A percentile compares a stretch with the other conserved stretches of the same genome.
These are phyloP conservation scores for Knoxia roxburghii DNA, from an alignment of 257 asterid genomes.

Conservation along the genomic window DNA sequence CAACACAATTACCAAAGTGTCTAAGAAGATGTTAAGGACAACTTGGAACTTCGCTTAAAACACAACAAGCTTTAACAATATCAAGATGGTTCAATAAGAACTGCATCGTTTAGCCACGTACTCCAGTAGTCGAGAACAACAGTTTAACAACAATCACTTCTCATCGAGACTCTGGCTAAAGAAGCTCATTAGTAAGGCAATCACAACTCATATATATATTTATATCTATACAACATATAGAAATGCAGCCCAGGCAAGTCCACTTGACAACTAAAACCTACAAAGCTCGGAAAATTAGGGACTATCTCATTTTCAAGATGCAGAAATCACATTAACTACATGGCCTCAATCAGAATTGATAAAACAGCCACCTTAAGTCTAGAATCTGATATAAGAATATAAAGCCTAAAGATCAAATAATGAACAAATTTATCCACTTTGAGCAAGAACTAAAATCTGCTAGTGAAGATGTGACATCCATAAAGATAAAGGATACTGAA, in stretches of 20 bases:
- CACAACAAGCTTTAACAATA: not conserved
- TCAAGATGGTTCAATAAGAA: not conserved
- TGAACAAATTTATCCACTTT: not conserved
- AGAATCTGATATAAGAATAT: not conserved
- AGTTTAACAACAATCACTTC: not conserved
- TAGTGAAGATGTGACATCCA: not conserved
- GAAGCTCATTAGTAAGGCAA: not conserved
- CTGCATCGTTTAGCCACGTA: not conserved
- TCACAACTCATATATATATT: too few relatives aligned
- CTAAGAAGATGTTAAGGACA: conserved; percentile 40
- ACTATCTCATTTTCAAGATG: not conserved
- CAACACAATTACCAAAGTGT: conserved; percentile 57
- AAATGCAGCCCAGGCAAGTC: not conserved
- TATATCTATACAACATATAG: too few relatives aligned
- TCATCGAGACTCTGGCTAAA: not conserved
- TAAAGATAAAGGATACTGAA: conserved; percentile 58
- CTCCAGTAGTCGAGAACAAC: not conserved
- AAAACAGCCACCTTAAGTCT: not conserved
- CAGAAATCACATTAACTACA: not conserved
- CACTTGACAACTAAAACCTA: not conserved
- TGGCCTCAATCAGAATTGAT: too few relatives aligned
- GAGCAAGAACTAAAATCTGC: not conserved
- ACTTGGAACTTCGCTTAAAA: conserved; percentile 4
- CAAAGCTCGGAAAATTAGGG: not conserved
- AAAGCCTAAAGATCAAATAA: not conserved